These are phyloP conservation scores for Avena atlantica DNA, from an alignment of 176 grass and related monocot species.

Conservation along the genomic window DNA sequence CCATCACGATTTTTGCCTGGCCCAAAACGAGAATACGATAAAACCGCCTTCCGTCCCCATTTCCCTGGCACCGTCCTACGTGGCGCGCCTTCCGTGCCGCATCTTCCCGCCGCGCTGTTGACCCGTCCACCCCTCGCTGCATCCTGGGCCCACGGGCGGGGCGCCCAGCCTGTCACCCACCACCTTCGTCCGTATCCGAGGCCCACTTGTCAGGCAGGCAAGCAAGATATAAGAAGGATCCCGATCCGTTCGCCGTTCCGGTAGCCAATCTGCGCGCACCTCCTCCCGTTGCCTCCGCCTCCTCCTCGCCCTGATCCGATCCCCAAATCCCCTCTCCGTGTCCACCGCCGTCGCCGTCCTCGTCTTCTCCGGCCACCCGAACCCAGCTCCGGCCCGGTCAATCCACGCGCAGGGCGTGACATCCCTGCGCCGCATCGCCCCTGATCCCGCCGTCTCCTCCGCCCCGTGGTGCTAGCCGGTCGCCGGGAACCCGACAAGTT, in stretches of 20 bases:
- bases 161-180: slow-evolving; percentile 26
- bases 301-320: slow-evolving; percentile 13
- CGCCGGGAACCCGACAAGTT: slow-evolving; percentile 47
- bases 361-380: not conserved
- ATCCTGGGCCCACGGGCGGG: not conserved
- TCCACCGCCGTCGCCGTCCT: not conserved
- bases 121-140: not conserved
- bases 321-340: slow-evolving; percentile 27
- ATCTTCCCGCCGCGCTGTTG: slow-evolving; percentile 33
- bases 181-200: not conserved
- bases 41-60: not conserved
- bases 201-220: slow-evolving; percentile 36
- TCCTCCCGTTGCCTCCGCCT: not conserved
- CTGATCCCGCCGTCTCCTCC: not conserved
- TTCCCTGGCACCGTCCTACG: not conserved
- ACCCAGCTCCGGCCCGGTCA: not conserved
- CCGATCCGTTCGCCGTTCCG: not conserved
- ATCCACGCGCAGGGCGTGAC: slow-evolving; percentile 18
- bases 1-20: slow-evolving; percentile 6
- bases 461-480: not conserved
- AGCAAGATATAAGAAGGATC: not conserved
- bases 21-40: not conserved
- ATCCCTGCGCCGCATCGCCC: not conserved
- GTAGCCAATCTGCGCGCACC: slow-evolving; percentile 14
- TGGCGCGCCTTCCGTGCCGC: slow-evolving; percentile 45